phyloP scores from a whole-genome alignment of 83 land plant genomes.

The Picea engelmannii region DNA sequence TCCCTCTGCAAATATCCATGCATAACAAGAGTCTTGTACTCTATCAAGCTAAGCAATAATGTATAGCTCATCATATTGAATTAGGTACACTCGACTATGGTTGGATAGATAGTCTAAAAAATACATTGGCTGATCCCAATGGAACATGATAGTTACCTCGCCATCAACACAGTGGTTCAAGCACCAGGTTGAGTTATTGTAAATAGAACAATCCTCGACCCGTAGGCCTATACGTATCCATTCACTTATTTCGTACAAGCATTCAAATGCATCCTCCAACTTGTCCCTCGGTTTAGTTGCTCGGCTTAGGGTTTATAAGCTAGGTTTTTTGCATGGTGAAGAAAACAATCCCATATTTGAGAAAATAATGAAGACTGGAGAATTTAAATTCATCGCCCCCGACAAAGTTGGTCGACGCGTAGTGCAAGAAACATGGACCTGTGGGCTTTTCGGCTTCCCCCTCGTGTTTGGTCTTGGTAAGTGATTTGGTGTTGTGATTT shows the following conservation, averaged over 20 bases:
- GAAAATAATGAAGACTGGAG: too few relatives aligned
- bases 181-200: slow-evolving; percentile 93
- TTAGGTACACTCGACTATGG: slow-evolving; percentile 95
- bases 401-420: too few relatives aligned
- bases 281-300: too few relatives aligned
- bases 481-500: too few relatives aligned
- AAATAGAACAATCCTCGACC: slow-evolving; percentile 99
- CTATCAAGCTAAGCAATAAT: slow-evolving; percentile 89
- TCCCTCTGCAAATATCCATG: slow-evolving; percentile 93
- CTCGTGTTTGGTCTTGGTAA: too few relatives aligned
- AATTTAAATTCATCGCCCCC: too few relatives aligned
- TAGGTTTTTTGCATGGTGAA: too few relatives aligned
- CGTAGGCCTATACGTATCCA: slow-evolving; percentile 91
- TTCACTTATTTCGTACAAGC: slow-evolving; percentile 87
- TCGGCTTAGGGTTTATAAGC: too few relatives aligned
- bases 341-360: too few relatives aligned
- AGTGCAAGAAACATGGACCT: too few relatives aligned
- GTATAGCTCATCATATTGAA: slow-evolving; percentile 98
- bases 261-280: slow-evolving; percentile 92
- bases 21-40: slow-evolving; percentile 97
- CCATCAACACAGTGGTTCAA: slow-evolving; percentile 99
- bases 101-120: slow-evolving; percentile 90
- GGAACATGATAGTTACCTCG: slow-evolving; percentile 99
- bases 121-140: slow-evolving; percentile 98
- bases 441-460: too few relatives aligned